phyloP scores from a whole-genome alignment of 2,329 filamentous ascomycete species.

The Diaporthe citrichinensis region DNA sequence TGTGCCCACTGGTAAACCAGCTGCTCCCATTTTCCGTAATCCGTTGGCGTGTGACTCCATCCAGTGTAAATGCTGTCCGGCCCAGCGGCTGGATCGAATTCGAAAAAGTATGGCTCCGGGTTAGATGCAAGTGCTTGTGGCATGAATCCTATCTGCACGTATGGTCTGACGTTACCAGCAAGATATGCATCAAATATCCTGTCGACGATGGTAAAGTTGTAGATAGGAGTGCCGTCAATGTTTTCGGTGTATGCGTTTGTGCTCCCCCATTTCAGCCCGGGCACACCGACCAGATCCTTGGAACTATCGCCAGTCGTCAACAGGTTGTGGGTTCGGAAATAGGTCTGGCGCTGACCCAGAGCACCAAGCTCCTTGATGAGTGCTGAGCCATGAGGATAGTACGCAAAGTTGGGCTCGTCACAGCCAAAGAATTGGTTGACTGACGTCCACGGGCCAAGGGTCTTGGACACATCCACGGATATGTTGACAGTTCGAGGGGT shows the following conservation, averaged over 20 bases:
- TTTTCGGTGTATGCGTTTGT: slow-evolving; percentile 33
- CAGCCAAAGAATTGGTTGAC: slow-evolving; percentile 32
- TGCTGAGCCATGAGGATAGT: slow-evolving; percentile 10
- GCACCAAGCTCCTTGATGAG: slow-evolving; percentile 30
- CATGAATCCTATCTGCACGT: slow-evolving; percentile 28
- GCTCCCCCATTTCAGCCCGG: slow-evolving; percentile 30
- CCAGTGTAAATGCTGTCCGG: slow-evolving; percentile 32
- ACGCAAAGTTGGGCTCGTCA: slow-evolving; percentile 33
- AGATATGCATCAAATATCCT: slow-evolving; percentile 31
- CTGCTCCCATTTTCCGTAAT: slow-evolving; percentile 22
- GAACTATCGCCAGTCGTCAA: slow-evolving; percentile 30
- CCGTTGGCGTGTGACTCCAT: slow-evolving; percentile 17
- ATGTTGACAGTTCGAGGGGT: neutral
- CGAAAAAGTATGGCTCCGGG: slow-evolving; percentile 29
- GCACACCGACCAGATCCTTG: slow-evolving; percentile 31
- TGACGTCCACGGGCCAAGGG: slow-evolving; percentile 10
- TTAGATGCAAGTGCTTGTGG: slow-evolving; percentile 20
- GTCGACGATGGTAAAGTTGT: slow-evolving; percentile 33
- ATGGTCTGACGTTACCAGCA: slow-evolving; percentile 28
- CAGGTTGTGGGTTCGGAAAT: slow-evolving; percentile 30
- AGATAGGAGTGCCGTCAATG: slow-evolving; percentile 11
- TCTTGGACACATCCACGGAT: slow-evolving; percentile 19
- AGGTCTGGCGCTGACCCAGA: slow-evolving; percentile 21
- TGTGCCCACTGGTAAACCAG: slow-evolving; percentile 22
- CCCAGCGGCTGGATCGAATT: slow-evolving; percentile 29